These are phyloP conservation scores for Brassica carinata DNA, from an alignment of 345 rosid species.

Conservation along the genomic window DNA sequence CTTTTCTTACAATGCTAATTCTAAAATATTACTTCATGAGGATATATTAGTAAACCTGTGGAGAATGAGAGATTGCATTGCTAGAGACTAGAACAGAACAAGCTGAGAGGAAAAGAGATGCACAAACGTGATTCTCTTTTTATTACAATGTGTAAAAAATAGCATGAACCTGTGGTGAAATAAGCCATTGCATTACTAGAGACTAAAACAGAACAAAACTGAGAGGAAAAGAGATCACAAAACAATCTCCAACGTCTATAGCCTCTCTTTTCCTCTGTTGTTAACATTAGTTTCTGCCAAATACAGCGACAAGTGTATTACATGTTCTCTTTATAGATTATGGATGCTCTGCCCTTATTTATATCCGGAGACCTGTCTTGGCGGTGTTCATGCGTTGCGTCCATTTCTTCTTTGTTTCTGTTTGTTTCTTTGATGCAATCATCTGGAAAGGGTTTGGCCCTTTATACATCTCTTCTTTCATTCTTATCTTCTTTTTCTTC, in stretches of 20 bases:
- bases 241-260: background rate
- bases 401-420: slow-evolving; percentile 35
- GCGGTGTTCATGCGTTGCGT: slow-evolving; percentile 26
- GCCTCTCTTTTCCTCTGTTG: slow-evolving; percentile 26
- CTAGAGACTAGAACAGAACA: slow-evolving; percentile 7
- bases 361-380: slow-evolving; percentile 35
- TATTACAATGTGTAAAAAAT: background rate
- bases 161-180: background rate
- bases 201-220: slow-evolving; percentile 22
- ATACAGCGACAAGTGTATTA: slow-evolving; percentile 23
- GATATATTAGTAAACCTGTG: background rate
- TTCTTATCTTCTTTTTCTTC: slow-evolving; percentile 77
- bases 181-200: background rate
- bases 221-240: slow-evolving; percentile 29
- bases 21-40: background rate
- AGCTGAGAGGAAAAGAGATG: slow-evolving; percentile 31
- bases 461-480: slow-evolving; percentile 43
- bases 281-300: slow-evolving; percentile 28
- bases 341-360: background rate
- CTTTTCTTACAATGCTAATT: background rate
- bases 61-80: background rate
- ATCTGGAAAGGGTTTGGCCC: slow-evolving; percentile 84
- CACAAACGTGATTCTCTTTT: background rate
- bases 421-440: slow-evolving; percentile 52
- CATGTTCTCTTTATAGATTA: slow-evolving; percentile 7